Base-by-base conservation (phyloP, 495 filamentous ascomycete genomes). In the Jackrogersella multiformis region DNA sequence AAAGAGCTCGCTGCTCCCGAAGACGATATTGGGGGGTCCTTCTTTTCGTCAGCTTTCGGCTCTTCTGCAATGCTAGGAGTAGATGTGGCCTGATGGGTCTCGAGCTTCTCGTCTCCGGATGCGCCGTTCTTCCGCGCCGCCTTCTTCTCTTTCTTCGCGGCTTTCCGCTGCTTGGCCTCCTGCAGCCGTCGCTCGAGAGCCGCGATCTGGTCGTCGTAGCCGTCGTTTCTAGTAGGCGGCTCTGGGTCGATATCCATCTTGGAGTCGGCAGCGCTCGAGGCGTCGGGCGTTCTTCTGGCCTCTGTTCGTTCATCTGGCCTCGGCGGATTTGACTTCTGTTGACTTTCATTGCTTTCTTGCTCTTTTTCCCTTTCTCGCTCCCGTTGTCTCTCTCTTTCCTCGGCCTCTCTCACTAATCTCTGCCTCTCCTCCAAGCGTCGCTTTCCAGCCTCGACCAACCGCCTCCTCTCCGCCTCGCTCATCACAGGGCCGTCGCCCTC, bases 371-470 rank as follows among this genome's bases (percentile, higher is more conserved):
- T 38, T 39, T 70, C 61, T 53, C 51, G 49, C 32, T 70, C 70
- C 48, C 63, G 67, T 18, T 68, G 15, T 41, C 69, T 56, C 52
- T 80, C 80, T 49, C 79, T 71, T 49, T 70, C 75, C 66, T 80
- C 78, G 0, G 80, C 80, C 62, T 80, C 78, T 48, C 74, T 69
- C 70, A 68, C 73, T 55, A 74, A n/a, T 24, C 74, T 52, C 61
- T 64, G 68, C 59, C 73, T 66, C 70, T 79, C 77, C 54, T 78
- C 77, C 51, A 75, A 34, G 6, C 74, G 64, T 16, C 74, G 66
- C 30, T 75, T 76, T 23, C 79, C 74, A 16, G 77, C 79, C 67
- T 82, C 79, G 23, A 76, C 74, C 15, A 81, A 49, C 5, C 62
- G 61, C 18, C 70, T 56, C 38, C 67, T 69, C 57, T 73, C 70